These are phyloP conservation scores for Pseudogymnoascus destructans DNA, from an alignment of 2,329 filamentous ascomycete genomes.

Conservation along the genomic window DNA sequence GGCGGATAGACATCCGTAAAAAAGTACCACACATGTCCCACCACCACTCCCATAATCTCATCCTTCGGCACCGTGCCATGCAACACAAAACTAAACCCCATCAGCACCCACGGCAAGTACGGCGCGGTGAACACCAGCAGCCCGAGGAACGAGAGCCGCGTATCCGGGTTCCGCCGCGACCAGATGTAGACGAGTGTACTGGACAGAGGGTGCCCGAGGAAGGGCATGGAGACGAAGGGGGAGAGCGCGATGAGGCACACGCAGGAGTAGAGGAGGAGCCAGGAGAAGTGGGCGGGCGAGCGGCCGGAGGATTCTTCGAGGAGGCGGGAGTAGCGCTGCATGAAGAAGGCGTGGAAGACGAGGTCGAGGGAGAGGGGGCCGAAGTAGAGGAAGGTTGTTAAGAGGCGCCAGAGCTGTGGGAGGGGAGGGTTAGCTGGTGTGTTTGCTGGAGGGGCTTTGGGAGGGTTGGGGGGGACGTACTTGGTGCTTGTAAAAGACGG, in stretches of 20 bases:
- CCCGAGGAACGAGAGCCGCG: constrained; percentile 76
- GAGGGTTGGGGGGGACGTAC: constrained; percentile 38
- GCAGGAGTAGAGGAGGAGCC: constrained; percentile 80
- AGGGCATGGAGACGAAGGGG: constrained; percentile 80
- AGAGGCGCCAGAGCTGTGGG: constrained; percentile 80
- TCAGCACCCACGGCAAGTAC: constrained; percentile 90
- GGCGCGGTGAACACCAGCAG: constrained; percentile 85
- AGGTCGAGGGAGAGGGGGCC: constrained; percentile 88
- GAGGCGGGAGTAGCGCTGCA: constrained; percentile 88
- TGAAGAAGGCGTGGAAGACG: constrained; percentile 95
- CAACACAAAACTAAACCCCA: constrained; percentile 83
- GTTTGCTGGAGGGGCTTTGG: neutral
- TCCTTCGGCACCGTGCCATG: constrained; percentile 86
- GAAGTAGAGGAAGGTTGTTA: constrained; percentile 96
- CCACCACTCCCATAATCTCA: constrained; percentile 87
- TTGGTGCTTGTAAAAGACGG: constrained; percentile 85
- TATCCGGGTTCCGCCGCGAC: constrained; percentile 89
- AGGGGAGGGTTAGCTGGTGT: constrained; percentile 7
- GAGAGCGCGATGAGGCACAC: constrained; percentile 68
- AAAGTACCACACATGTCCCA: constrained; percentile 97
- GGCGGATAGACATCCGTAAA: constrained; percentile 94
- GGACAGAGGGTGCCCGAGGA: constrained; percentile 84
- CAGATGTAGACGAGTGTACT: constrained; percentile 96
- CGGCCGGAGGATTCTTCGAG: constrained; percentile 89
- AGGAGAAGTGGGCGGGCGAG: constrained; percentile 86